A percentile compares a stretch with the other conserved stretches of the same genome.
phyloP scores from a whole-genome alignment of 208 protist species.

The Crithidia fasciculata region DNA sequence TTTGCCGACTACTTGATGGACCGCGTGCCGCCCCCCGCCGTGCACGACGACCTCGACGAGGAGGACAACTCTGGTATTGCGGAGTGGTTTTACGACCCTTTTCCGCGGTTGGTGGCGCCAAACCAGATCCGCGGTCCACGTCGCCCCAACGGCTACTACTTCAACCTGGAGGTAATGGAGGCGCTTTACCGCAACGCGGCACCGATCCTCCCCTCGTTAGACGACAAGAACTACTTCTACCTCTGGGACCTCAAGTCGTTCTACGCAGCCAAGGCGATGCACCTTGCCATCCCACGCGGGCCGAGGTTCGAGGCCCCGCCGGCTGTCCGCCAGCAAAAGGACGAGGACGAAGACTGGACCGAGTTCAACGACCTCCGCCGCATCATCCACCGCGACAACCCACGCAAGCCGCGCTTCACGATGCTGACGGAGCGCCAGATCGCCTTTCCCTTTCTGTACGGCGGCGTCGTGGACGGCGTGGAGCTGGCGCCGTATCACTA shows the following conservation, averaged over 20 bases:
- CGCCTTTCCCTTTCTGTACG: constrained; percentile 99
- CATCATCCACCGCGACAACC: constrained; percentile 98
- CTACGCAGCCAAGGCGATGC: constrained; percentile 99
- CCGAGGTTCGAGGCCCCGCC: constrained; percentile 96
- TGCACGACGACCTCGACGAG: constrained; percentile 97
- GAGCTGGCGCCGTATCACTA: constrained; percentile 95
- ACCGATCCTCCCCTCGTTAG: constrained; percentile 97
- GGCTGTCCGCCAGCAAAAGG: constrained; percentile 33
- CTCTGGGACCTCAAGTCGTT: constrained; percentile 99
- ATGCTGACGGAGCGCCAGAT: constrained; percentile 99
- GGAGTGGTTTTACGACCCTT: constrained; percentile 99
- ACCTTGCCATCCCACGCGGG: constrained; percentile 99
- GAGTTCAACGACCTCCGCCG: constrained; percentile 99
- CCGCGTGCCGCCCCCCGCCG: constrained; percentile 94
- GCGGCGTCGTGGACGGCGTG: constrained; percentile 95
- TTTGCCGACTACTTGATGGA: constrained; percentile 99
- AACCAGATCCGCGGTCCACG: constrained; percentile 84
- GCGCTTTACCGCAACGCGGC: constrained; percentile 95
- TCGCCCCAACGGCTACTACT: constrained; percentile 93
- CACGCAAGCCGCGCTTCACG: constrained; percentile 87
- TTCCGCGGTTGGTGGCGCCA: constrained; percentile 95
- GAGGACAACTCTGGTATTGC: constrained; percentile 97
- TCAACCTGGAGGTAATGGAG: constrained; percentile 84
- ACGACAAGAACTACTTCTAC: constrained; percentile 99
- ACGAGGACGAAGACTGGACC: constrained; percentile 99